Evolutionary conservation across 345 rosid genomes (phyloP).

Genomic region (Murraya koenigii): DNA sequence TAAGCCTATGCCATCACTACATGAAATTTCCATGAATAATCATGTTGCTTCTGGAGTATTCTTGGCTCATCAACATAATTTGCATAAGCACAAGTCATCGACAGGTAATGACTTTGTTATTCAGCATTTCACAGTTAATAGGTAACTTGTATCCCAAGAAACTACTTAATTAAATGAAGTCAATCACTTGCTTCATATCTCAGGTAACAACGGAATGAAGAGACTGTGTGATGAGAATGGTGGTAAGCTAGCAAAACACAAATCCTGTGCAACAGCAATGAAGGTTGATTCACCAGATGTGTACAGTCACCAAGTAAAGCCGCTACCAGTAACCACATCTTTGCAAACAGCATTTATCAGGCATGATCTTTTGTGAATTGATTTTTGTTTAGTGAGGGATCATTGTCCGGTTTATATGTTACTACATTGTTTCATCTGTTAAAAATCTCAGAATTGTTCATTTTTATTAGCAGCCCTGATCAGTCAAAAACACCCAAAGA

Average conservation of each 20-base stretch:
- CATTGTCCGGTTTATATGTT: slow-evolving; percentile 4
- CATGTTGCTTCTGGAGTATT: slow-evolving; percentile 47
- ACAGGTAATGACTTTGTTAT: slow-evolving; percentile 35
- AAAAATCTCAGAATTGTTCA: slow-evolving; percentile 2
- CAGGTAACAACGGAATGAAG: slow-evolving; percentile 86
- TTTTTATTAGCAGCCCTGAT: slow-evolving; percentile 60
- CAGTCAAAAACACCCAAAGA: slow-evolving; percentile 84
- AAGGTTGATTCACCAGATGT: slow-evolving; percentile 63
- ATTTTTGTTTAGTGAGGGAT: background rate
- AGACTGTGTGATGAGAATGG: slow-evolving; percentile 52
- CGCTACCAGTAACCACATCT: slow-evolving; percentile 35
- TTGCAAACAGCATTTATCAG: slow-evolving; percentile 75
- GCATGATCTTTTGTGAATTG: slow-evolving; percentile 27
- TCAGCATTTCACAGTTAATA: background rate
- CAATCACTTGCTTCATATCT: background rate
- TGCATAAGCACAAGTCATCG: slow-evolving; percentile 50
- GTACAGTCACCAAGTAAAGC: slow-evolving; percentile 4
- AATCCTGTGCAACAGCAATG: slow-evolving; percentile 61
- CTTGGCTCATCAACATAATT: slow-evolving; percentile 30
- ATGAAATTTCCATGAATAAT: slow-evolving; percentile 64
- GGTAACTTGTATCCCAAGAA: background rate
- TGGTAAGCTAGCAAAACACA: slow-evolving; percentile 70
- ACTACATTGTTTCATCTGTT: background rate
- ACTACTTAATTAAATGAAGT: background rate
- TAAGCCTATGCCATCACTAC: slow-evolving; percentile 78